Evolutionary conservation across 2,329 filamentous ascomycete species (phyloP).

Genomic region (Colletotrichum costaricense): DNA sequence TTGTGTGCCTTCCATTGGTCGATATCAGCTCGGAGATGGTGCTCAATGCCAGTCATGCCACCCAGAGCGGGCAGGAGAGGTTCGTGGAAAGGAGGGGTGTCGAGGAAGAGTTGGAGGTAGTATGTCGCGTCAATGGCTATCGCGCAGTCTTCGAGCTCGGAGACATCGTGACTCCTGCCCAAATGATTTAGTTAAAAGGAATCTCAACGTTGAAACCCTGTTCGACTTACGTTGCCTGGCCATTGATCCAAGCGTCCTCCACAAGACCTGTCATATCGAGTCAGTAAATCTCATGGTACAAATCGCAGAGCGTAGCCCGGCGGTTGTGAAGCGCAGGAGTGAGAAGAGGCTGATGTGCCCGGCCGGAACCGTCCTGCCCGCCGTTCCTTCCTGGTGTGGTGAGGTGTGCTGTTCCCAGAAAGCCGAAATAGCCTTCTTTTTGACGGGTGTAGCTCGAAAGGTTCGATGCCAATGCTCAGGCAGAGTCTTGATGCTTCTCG

Average conservation of each 20-base stretch:
- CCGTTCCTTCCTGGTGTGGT: not conserved
- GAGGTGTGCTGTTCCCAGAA: not conserved
- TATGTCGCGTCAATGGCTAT: constrained; percentile 91
- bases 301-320: not conserved
- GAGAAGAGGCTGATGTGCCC: not conserved
- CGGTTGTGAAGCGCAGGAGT: not conserved
- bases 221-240: constrained; percentile 43
- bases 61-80: constrained; percentile 91
- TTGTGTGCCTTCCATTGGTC: constrained; percentile 75
- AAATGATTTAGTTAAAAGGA: constrained; percentile 11
- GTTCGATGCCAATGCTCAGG: not conserved
- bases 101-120: constrained; percentile 84
- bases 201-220: constrained; percentile 1
- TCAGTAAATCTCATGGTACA: constrained; percentile 15
- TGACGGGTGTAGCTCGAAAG: not conserved
- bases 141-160: constrained; percentile 78
- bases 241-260: constrained; percentile 55
- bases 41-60: constrained; percentile 83
- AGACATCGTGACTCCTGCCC: constrained; percentile 69
- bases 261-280: constrained; percentile 43
- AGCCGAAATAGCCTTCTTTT: not conserved
- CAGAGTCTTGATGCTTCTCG: not conserved
- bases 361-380: not conserved
- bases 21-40: constrained; percentile 81
- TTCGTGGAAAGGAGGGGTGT: constrained; percentile 78